Percentiles rank a stretch among this genome's conserved stretches.
Evolutionary conservation across 176 grass and related monocot genomes (phyloP).

Genomic region (bread wheat (Triticum aestivum)): IWGSC_CS_RefSeq_v2.1 NC_057797.1:198692038-198692537

Average conservation of each 20-base stretch:
- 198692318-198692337: not conserved
- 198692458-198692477: no score
- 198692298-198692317: no score
- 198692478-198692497: no score
- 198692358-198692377: not conserved
- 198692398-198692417: not conserved
- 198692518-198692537: no score
- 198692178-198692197: not conserved
- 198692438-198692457: not conserved
- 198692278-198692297: not conserved
- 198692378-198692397: not conserved
- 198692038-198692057: not conserved
- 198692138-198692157: constrained; percentile 1
- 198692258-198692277: not conserved
- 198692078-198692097: not conserved
- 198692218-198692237: not conserved
- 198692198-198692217: not conserved
- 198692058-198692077: not conserved
- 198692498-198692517: no score
- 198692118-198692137: not conserved
- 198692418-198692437: not conserved
- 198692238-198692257: not conserved
- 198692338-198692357: not conserved
- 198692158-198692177: not conserved
- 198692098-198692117: not conserved